phyloP scores from a whole-genome alignment of 257 asterid species.

The Coffea canephora region DNA sequence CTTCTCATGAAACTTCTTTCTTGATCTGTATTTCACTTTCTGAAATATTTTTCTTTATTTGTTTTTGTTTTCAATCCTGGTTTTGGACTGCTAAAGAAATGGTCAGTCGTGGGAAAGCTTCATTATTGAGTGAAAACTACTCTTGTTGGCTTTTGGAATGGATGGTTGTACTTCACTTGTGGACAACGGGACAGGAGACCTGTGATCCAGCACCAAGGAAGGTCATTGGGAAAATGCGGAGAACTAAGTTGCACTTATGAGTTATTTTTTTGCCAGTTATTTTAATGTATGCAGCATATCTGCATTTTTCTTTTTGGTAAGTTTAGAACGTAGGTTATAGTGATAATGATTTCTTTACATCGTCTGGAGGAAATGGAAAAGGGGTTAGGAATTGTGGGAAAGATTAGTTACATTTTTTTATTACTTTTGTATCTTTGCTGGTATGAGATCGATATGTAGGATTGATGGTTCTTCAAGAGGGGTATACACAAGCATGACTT shows the following conservation, averaged over 20 bases:
- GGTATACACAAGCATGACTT: too few species aligned
- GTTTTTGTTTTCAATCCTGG: constrained; percentile 10
- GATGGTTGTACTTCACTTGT: constrained; percentile 84
- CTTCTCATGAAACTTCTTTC: neutral
- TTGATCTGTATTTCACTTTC: neutral
- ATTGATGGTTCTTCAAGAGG: neutral
- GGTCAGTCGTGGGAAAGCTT: constrained; percentile 84
- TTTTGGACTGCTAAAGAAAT: constrained; percentile 50
- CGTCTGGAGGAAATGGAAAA: neutral
- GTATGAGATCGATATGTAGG: neutral
- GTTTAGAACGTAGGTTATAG: neutral
- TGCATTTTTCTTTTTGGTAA: neutral
- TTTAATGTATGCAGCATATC: neutral
- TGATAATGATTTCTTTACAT: neutral
- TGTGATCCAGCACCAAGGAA: constrained; percentile 77
- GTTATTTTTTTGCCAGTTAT: constrained; percentile 10
- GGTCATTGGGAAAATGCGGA: constrained; percentile 92
- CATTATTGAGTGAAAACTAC: constrained; percentile 94
- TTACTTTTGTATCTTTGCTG: neutral
- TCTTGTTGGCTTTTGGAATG: constrained; percentile 88
- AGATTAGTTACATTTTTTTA: neutral
- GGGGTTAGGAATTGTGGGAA: neutral
- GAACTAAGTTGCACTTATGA: constrained; percentile 61
- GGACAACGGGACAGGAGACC: constrained; percentile 93
- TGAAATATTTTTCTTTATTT: constrained; percentile 4